phyloP scores from a whole-genome alignment of 176 grass and related monocot genomes.

The Coix lacrymajobi region DNA sequence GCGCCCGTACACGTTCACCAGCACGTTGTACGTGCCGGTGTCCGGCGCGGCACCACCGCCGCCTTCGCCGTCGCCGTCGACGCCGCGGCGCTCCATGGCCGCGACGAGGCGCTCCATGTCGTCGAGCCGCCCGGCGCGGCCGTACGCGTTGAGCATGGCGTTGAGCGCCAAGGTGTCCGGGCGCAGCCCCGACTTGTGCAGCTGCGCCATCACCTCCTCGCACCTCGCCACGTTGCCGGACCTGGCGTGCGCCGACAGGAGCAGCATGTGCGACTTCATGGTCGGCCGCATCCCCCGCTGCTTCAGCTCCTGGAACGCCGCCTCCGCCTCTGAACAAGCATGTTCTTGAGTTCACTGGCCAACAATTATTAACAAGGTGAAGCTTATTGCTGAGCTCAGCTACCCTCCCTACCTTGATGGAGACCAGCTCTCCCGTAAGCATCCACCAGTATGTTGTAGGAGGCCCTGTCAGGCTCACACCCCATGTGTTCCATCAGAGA shows the following conservation, averaged over 20 bases:
- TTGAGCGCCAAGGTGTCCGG: conserved; percentile 81
- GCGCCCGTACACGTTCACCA: conserved; percentile 69
- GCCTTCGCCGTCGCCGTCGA: background rate
- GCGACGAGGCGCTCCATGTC: conserved; percentile 82
- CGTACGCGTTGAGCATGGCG: conserved; percentile 94
- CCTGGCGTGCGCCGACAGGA: conserved; percentile 75
- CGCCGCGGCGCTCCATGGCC: conserved; percentile 42
- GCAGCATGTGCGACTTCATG: conserved; percentile 96
- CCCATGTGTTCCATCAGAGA: conserved; percentile 86
- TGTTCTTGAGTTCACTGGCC: background rate
- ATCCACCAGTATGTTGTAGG: conserved; percentile 92
- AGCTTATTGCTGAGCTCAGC: background rate
- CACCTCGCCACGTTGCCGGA: conserved; percentile 68
- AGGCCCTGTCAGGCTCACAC: conserved; percentile 88
- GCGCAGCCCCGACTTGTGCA: conserved; percentile 68
- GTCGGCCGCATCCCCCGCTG: conserved; percentile 68
- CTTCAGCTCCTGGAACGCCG: conserved; percentile 70
- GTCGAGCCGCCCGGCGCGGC: conserved; percentile 54
- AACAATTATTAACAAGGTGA: background rate
- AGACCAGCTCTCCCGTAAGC: conserved; percentile 87
- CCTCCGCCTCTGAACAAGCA: conserved; percentile 52
- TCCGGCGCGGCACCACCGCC: background rate
- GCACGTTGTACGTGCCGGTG: conserved; percentile 78
- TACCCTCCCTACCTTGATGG: conserved; percentile 51
- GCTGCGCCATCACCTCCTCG: conserved; percentile 84